Base-by-base conservation (phyloP, 2,329 filamentous ascomycete species). In the Pyrenochaeta sp. region DNA sequence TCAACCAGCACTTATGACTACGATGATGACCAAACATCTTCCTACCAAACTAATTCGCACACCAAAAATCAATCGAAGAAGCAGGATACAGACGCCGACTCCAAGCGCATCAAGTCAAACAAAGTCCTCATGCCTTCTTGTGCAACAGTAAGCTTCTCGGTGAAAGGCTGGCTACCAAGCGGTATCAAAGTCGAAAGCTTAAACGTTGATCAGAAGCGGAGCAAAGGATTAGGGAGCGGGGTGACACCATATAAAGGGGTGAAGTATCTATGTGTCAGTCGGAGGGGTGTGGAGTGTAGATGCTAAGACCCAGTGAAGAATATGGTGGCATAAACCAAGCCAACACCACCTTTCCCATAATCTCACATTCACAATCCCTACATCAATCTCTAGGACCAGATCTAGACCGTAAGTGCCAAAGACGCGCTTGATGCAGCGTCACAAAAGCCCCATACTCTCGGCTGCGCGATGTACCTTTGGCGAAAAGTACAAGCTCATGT, bases 241-340 rank as follows among this genome's bases (percentile, higher is more conserved):
- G 88, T 98, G 39, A 96, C 93, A 79, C 95, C 95, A 25, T 98
- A 97, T 79, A 99, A 98, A 80, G 95, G 95, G 1, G 95, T 99
- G 65, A 99, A 99, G 80, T 99, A 99, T 78, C 77, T 99, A 68
- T 97, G 93, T 66, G 85, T 88, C 12, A 88, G 85, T 72, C 78
- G 80, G 56, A 81, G 81, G 63, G 87, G 87, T 0, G 76, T 85
- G 4, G 83, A 85, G 59, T 68, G 67, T 55, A 62, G 74, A 39
- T 75, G 72, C 59, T 75, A 54, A 47, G 5, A 13, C 9, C 32
- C 10, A 13, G 32, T 36, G 9, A 5, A 30, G 28, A 30, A 30
- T 6, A 10, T 5, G 10, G 28, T 30, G 28, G 28, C 28, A 30
- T 30, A 10, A 30, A 10, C 6, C 28, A 5, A 30, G 28, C 5